phyloP scores from a whole-genome alignment of 2,329 filamentous ascomycete species.

The Claviceps maximensis region DNA sequence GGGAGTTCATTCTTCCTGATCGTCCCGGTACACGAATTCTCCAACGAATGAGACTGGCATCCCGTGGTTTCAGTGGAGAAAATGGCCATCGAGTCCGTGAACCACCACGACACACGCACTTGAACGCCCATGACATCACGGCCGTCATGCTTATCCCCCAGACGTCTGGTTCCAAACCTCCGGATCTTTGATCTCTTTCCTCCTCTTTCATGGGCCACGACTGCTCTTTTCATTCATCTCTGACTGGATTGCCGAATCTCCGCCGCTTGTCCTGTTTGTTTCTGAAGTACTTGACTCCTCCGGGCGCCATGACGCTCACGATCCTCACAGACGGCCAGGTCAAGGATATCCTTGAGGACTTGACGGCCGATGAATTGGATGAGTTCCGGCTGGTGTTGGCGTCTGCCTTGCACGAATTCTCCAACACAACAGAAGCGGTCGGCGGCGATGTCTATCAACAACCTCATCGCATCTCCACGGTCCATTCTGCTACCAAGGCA shows the following conservation, averaged over 20 bases:
- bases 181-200: background rate
- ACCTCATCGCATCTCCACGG: constrained; percentile 37
- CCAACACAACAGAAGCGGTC: constrained; percentile 35
- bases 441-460: constrained; percentile 37
- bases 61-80: too few relatives aligned
- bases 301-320: constrained; percentile 38
- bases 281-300: too few relatives aligned
- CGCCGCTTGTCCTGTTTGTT: background rate
- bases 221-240: background rate
- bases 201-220: background rate
- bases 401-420: constrained; percentile 47
- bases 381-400: constrained; percentile 35
- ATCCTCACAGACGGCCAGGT: constrained; percentile 46
- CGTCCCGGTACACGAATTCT: background rate
- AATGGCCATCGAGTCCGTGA: background rate
- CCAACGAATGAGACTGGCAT: background rate
- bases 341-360: constrained; percentile 36
- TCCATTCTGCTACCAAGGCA: constrained; percentile 33
- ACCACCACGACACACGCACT: too few relatives aligned
- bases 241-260: background rate
- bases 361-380: constrained; percentile 39
- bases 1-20: background rate
- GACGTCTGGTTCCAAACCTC: too few relatives aligned
- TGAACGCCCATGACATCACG: background rate
- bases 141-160: too few relatives aligned